Evolutionary conservation across 306 rosid genomes (phyloP), one percentile per base, ranked within the genome.

Genomic region (Myrica gale): DNA sequence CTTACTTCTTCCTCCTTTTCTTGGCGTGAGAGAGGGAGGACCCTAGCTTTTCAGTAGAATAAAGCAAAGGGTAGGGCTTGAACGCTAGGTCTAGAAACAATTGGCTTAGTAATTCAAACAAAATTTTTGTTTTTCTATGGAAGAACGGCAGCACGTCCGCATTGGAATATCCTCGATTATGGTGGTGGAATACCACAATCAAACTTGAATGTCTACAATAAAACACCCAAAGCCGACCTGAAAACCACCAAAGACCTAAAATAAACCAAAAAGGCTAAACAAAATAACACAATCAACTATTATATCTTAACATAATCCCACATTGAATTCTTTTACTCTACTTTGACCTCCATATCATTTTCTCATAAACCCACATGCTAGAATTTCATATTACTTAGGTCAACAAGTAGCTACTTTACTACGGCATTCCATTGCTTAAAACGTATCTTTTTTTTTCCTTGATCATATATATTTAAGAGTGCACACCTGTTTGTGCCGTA

Each of bases 401-500:
- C 70, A 66, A 66, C 21, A 6, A 66, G 19, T 42, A 26, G 26
- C n/a, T 15, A 44, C 21, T 48, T 48, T 32, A 32, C 37, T 32
- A 32, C 37, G 37, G 3, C 13, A 54, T 66, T 23, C 41, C 7
- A 41, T 58, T 0, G 41, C 44, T n/a, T 67, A 43, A 57, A 48
- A 39, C 67, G 5, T 43, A 17, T 39, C 37, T 32, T 46, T 53
- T 3, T 3, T 53, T 20, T 6, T 44, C 53, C 66, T 50, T 57
- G 45, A 55, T n/a, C 54, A 32, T n/a, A 56, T 60, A 44, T 58
- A 68, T 79, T 52, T 78, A 11, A 55, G 26, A 71, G 37, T 45
- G 52, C 43, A 12, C 8, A 44, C 71, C 17, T 45, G 37, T 56
- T 47, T 57, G 58, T 78, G 79, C 82, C 84, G 84, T 81, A 52